Percentiles rank a stretch among this genome's conserved stretches.
Conservation (phyloP, 768 basidiomycete species). For the Boletus tylopilopsis region DNA sequence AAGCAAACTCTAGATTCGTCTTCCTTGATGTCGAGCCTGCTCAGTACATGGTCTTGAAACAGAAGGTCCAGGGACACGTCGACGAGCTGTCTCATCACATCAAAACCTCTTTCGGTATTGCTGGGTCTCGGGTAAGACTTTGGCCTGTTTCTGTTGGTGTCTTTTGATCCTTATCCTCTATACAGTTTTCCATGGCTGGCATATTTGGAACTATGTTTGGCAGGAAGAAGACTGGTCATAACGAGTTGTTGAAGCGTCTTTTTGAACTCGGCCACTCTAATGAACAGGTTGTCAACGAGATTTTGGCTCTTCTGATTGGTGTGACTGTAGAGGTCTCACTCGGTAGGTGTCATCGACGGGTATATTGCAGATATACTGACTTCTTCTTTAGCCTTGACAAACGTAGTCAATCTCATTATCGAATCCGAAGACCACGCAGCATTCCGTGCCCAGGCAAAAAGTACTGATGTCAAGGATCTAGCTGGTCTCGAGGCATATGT, state of each 20-base stretch:
- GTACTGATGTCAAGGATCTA: conserved; percentile 33
- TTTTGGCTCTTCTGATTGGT: conserved; percentile 68
- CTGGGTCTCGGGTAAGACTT: conserved; percentile 45
- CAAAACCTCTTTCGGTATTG: conserved; percentile 44
- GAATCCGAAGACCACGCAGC: conserved; percentile 42
- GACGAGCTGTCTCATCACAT: conserved; percentile 54
- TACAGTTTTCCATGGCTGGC: conserved; percentile 33
- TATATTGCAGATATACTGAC: background rate
- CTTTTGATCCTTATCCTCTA: background rate
- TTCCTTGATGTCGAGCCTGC: conserved; percentile 69
- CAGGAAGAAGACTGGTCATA: conserved; percentile 39
- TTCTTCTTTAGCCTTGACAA: conserved; percentile 49
- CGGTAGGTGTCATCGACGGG: conserved; percentile 35
- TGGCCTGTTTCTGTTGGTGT: background rate
- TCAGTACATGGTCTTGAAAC: conserved; percentile 52
- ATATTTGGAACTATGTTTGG: conserved; percentile 50
- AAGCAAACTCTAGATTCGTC: conserved; percentile 49
- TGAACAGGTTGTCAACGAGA: conserved; percentile 63
- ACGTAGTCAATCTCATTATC: conserved; percentile 63
- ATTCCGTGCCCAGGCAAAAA: conserved; percentile 34
- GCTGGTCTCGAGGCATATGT: conserved; percentile 51
- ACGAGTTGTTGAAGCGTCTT: conserved; percentile 55
- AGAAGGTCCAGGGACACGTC: conserved; percentile 50
- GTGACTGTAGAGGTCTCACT: conserved; percentile 67
- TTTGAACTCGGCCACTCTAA: conserved; percentile 51